phyloP scores from a whole-genome alignment of 345 rosid species.

The Draba incana region DNA sequence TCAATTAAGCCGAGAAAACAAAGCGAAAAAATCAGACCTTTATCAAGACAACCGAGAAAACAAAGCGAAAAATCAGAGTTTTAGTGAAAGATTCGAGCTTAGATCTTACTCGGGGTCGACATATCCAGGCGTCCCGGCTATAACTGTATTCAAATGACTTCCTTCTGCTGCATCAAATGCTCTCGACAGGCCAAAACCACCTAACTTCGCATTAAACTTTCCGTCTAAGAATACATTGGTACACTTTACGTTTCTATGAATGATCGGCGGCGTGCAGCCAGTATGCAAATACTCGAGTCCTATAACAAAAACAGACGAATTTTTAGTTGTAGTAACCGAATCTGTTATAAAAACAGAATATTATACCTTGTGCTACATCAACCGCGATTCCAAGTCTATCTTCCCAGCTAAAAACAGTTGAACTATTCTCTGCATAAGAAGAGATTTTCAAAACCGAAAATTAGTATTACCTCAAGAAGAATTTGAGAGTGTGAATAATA shows the following conservation, averaged over 20 bases:
- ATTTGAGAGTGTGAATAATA: neutral
- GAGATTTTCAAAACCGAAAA: neutral
- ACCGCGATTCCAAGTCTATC: constrained; percentile 52
- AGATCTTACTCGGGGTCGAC: constrained; percentile 63
- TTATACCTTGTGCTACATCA: constrained; percentile 58
- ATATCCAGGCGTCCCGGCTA: constrained; percentile 62
- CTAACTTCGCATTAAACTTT: constrained; percentile 57
- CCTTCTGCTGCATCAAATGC: constrained; percentile 49
- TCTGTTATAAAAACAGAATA: constrained; percentile 22
- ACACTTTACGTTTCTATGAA: constrained; percentile 64
- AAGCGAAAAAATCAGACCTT: no score
- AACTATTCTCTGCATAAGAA: constrained; percentile 38
- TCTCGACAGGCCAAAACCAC: constrained; percentile 65
- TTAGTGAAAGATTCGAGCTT: neutral
- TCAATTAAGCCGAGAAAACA: no score
- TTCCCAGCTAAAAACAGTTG: constrained; percentile 53
- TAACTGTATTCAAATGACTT: constrained; percentile 43
- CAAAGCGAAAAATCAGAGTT: no score
- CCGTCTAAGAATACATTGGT: constrained; percentile 57
- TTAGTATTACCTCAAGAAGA: constrained; percentile 19
- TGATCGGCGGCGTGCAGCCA: constrained; percentile 63
- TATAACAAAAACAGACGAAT: neutral
- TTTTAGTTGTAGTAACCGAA: neutral
- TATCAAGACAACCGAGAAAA: no score
- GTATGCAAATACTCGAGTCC: constrained; percentile 54